Evolutionary conservation across 106 monocot genomes (phyloP).

Genomic region (Gastrodia elata): DNA sequence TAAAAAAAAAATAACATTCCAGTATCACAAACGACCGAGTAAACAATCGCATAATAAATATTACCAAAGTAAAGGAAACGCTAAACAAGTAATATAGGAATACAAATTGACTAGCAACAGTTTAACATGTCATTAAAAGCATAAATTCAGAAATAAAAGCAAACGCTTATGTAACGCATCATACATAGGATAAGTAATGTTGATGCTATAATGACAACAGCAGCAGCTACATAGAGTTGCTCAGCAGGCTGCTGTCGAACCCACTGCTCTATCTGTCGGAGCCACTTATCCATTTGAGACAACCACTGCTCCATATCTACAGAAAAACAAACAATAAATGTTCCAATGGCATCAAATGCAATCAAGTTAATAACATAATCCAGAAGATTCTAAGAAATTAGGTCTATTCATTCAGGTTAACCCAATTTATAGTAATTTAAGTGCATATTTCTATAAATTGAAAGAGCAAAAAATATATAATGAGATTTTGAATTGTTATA

Average conservation of each 20-base stretch:
- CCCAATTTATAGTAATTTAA: too few species aligned
- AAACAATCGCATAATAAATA: background rate
- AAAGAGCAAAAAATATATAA: too few species aligned
- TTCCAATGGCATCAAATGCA: background rate
- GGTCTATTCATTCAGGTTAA: too few species aligned
- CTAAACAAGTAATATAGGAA: background rate
- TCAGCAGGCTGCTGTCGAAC: constrained; percentile 33
- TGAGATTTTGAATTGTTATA: too few species aligned
- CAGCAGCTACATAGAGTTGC: constrained; percentile 32
- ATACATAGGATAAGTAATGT: constrained; percentile 22
- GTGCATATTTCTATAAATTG: too few species aligned
- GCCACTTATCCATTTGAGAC: constrained; percentile 11
- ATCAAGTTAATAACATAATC: background rate
- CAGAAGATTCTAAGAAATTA: too few species aligned
- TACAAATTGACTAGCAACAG: constrained; percentile 1
- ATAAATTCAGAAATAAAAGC: background rate
- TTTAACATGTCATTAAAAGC: background rate
- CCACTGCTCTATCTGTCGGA: constrained; percentile 24
- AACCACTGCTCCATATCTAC: background rate
- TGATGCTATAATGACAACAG: constrained; percentile 19
- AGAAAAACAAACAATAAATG: background rate
- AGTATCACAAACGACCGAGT: background rate
- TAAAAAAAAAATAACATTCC: background rate
- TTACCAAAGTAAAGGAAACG: background rate
- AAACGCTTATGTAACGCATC: background rate